Conservation (phyloP, 2,329 filamentous ascomycete genomes). For the Colletotrichum acutatum region DNA sequence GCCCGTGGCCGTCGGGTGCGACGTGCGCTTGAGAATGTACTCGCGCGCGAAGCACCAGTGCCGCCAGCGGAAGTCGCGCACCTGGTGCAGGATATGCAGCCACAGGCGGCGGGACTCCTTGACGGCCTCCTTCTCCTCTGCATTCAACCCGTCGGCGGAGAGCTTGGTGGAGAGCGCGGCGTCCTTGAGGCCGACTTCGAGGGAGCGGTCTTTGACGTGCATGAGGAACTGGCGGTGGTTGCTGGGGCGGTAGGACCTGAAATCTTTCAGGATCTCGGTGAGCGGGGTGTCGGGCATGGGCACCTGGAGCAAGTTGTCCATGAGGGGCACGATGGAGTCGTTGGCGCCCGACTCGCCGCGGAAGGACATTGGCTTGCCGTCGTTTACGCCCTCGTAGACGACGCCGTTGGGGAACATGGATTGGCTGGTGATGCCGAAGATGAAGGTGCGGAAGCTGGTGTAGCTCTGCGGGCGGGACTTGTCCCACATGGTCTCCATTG, state of each 20-base stretch:
- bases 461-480: constrained; percentile 87
- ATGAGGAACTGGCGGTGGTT: constrained; percentile 89
- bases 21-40: constrained; percentile 83
- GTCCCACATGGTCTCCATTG: constrained; percentile 93
- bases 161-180: constrained; percentile 60
- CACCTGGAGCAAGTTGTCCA: constrained; percentile 88
- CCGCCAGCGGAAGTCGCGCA: constrained; percentile 84
- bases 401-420: constrained; percentile 95
- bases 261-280: constrained; percentile 88
- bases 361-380: constrained; percentile 78
- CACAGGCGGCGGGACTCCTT: constrained; percentile 69
- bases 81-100: constrained; percentile 75
- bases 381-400: constrained; percentile 85
- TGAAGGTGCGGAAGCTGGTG: constrained; percentile 93
- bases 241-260: constrained; percentile 87
- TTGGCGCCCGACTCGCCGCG: constrained; percentile 94
- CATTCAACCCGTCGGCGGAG: constrained; percentile 37
- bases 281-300: constrained; percentile 90
- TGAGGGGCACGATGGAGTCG: constrained; percentile 91
- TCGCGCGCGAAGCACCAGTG: constrained; percentile 89
- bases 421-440: constrained; percentile 94
- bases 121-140: constrained; percentile 53
- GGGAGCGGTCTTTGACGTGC: constrained; percentile 68
- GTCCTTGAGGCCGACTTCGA: constrained; percentile 63
- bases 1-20: constrained; percentile 81